Evolutionary conservation across 176 grass and related monocot species (phyloP).

Genomic region (Leersia perrieri): DNA sequence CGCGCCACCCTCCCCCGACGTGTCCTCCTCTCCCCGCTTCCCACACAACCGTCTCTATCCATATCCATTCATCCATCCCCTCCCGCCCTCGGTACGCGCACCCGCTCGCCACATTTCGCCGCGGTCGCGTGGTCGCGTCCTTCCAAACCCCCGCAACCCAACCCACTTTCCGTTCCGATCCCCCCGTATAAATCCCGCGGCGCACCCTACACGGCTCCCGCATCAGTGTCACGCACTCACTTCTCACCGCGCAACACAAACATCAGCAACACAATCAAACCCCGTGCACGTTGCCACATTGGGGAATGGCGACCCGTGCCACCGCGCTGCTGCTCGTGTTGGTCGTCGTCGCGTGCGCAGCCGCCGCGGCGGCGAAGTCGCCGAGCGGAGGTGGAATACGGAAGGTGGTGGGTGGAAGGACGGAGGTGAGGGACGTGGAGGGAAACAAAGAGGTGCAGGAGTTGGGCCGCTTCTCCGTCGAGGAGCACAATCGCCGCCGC

Average conservation of each 20-base stretch:
- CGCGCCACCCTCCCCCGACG: background rate
- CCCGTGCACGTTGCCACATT: too few species aligned
- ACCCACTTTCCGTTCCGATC: background rate
- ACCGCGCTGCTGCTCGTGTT: conserved; percentile 22
- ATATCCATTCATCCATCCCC: background rate
- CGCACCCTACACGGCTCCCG: background rate
- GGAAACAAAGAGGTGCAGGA: conserved; percentile 73
- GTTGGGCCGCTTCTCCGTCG: conserved; percentile 68
- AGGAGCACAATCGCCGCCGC: conserved; percentile 63
- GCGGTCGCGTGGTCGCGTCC: background rate
- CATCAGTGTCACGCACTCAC: background rate
- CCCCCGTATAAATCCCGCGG: background rate
- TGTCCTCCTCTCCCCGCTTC: conserved; percentile 15
- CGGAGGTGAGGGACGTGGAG: conserved; percentile 63
- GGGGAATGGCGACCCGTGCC: background rate
- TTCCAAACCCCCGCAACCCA: background rate
- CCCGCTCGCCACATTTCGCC: background rate
- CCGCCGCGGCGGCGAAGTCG: background rate
- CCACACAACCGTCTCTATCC: background rate
- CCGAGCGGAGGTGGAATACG: background rate
- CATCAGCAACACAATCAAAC: too few species aligned
- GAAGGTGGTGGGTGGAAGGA: conserved; percentile 48
- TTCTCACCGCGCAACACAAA: background rate
- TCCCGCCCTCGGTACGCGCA: background rate
- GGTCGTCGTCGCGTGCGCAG: conserved; percentile 7